These are phyloP conservation scores for Blastobotrys buckinghamii DNA, from an alignment of 1,139 yeast genomes.

Conservation along the genomic window DNA sequence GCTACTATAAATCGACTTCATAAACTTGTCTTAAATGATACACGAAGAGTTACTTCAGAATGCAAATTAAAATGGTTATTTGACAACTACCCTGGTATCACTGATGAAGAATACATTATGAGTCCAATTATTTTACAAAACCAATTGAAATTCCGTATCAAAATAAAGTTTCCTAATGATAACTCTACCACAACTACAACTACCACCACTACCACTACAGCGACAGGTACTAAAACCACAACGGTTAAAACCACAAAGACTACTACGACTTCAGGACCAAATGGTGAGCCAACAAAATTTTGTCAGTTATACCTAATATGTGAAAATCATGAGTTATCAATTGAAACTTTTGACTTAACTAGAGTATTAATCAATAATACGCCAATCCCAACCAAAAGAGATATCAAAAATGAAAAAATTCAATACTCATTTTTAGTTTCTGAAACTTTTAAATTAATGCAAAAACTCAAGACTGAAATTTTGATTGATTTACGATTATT, in stretches of 20 bases:
- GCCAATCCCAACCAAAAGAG: not conserved
- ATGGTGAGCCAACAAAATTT: not conserved
- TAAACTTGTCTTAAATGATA: not conserved
- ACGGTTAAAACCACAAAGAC: too few species aligned
- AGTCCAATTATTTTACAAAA: not conserved
- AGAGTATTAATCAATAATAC: not conserved
- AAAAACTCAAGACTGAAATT: not conserved
- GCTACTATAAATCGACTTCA: not conserved
- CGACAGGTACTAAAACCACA: too few species aligned
- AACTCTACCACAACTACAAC: too few species aligned
- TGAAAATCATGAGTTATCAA: not conserved
- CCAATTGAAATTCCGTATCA: not conserved
- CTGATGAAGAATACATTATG: not conserved
- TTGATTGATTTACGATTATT: not conserved
- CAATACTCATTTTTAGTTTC: not conserved
- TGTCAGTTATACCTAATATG: not conserved
- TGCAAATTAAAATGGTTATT: not conserved
- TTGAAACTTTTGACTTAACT: not conserved
- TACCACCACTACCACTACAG: too few species aligned
- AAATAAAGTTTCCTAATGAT: not conserved
- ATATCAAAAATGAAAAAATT: not conserved
- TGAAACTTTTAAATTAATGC: not conserved
- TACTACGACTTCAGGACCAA: too few species aligned
- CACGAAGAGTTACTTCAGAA: not conserved
- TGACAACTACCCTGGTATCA: not conserved